Conservation (phyloP, 768 basidiomycete species). For the Agrocybe chaxingu region DNA sequence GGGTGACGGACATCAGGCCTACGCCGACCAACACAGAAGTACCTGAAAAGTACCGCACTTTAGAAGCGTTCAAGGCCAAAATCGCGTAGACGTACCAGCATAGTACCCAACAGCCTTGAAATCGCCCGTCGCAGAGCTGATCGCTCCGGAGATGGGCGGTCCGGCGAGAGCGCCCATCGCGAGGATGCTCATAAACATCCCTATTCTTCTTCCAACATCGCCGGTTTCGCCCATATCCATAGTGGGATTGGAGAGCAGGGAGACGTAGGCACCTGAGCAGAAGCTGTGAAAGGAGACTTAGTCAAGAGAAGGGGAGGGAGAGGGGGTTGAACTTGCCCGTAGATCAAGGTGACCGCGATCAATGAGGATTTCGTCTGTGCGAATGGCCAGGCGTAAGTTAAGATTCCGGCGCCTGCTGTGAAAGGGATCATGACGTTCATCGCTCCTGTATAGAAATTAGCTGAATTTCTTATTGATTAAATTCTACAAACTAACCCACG, state of each 20-base stretch:
- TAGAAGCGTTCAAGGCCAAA: neutral
- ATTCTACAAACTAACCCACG: constrained; percentile 36
- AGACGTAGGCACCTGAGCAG: constrained; percentile 59
- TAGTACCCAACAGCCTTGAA: constrained; percentile 55
- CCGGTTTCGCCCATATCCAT: constrained; percentile 56
- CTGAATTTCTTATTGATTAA: neutral
- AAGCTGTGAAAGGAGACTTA: constrained; percentile 19
- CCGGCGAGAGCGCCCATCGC: constrained; percentile 65
- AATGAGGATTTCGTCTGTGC: constrained; percentile 39
- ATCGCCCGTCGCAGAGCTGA: constrained; percentile 47
- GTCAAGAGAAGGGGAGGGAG: neutral
- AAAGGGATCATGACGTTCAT: constrained; percentile 71
- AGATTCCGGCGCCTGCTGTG: constrained; percentile 47
- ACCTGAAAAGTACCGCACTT: constrained; percentile 10
- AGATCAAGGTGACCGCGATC: constrained; percentile 54
- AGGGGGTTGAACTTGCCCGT: constrained; percentile 46
- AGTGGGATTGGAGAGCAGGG: constrained; percentile 53
- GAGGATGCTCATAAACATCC: constrained; percentile 60
- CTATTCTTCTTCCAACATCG: constrained; percentile 64
- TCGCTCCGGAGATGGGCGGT: constrained; percentile 73
- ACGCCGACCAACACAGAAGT: constrained; percentile 23
- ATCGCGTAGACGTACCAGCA: constrained; percentile 35
- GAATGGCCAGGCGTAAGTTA: constrained; percentile 75
- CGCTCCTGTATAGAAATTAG: constrained; percentile 38
- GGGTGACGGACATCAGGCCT: constrained; percentile 19